Percentiles rank a stretch among this genome's conserved stretches.
phyloP scores from a whole-genome alignment of 345 rosid genomes.

The Firmiana major region DNA sequence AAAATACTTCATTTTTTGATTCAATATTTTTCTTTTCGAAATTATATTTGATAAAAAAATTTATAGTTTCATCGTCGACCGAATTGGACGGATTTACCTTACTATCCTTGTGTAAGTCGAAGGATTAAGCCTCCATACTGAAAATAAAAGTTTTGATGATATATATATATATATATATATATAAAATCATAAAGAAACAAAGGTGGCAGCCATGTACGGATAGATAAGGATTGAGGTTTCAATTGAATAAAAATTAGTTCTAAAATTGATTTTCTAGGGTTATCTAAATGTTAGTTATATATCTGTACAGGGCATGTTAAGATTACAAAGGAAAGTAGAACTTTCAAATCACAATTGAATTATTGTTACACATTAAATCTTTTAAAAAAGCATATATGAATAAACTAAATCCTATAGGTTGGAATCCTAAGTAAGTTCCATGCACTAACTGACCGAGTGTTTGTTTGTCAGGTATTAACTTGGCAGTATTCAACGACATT shows the following conservation, averaged over 20 bases:
- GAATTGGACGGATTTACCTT: neutral
- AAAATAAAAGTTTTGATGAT: neutral
- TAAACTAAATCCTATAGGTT: neutral
- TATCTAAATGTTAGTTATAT: neutral
- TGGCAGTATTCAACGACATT: neutral
- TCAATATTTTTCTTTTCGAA: neutral
- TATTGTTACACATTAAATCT: neutral
- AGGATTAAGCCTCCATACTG: neutral
- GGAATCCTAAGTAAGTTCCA: constrained; percentile 9
- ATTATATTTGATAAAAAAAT: neutral
- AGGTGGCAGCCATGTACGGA: neutral
- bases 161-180: neutral
- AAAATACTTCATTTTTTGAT: neutral
- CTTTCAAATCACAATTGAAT: neutral
- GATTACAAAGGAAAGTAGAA: neutral
- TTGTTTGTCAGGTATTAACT: neutral
- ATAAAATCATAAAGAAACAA: neutral
- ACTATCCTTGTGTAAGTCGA: neutral
- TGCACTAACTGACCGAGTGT: neutral
- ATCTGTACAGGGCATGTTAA: neutral
- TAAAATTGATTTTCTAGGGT: neutral
- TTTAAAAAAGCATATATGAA: neutral
- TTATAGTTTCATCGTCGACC: neutral
- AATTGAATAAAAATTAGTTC: neutral
- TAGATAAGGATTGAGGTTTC: neutral